Conservation (phyloP, 1,284 basidiomycete species). For the Microstroma glucosiphilum region DNA sequence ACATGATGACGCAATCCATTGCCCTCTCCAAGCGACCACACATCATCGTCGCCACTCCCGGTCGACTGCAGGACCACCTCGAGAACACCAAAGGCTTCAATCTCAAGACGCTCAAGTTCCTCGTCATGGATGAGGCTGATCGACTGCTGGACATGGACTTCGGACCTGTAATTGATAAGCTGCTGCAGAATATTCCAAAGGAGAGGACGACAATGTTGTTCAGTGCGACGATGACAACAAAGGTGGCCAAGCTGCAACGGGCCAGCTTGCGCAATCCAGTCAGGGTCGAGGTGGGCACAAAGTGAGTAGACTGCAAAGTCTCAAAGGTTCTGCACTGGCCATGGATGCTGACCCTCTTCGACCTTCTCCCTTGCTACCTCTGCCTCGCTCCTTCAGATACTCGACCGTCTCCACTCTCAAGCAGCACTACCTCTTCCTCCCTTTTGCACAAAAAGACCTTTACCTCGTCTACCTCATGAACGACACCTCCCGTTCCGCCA, state of each 20-base stretch:
- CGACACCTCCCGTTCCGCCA: slow-evolving; percentile 67
- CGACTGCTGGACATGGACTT: slow-evolving; percentile 95
- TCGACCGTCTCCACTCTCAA: slow-evolving; percentile 91
- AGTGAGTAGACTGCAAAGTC: slow-evolving; percentile 57
- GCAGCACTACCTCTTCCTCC: slow-evolving; percentile 93
- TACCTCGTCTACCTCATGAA: slow-evolving; percentile 86
- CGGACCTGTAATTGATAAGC: slow-evolving; percentile 92
- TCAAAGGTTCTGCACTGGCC: background rate
- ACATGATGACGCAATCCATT: slow-evolving; percentile 86
- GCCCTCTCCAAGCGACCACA: slow-evolving; percentile 76
- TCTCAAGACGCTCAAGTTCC: slow-evolving; percentile 75
- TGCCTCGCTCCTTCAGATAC: slow-evolving; percentile 54
- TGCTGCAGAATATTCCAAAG: slow-evolving; percentile 87
- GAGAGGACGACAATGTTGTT: slow-evolving; percentile 94
- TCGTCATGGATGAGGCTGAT: slow-evolving; percentile 97
- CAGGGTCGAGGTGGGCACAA: slow-evolving; percentile 82
- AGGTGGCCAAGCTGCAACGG: slow-evolving; percentile 92
- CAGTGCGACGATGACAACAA: slow-evolving; percentile 99
- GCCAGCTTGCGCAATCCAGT: slow-evolving; percentile 92
- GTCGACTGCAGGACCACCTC: slow-evolving; percentile 86
- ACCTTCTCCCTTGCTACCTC: background rate
- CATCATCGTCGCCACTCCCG: slow-evolving; percentile 94
- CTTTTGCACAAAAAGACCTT: slow-evolving; percentile 84
- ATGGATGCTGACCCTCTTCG: too few relatives aligned
- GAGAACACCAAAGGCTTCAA: slow-evolving; percentile 98